phyloP scores from a whole-genome alignment of 495 filamentous ascomycete species.

The Hypoxylon fuscum region DNA sequence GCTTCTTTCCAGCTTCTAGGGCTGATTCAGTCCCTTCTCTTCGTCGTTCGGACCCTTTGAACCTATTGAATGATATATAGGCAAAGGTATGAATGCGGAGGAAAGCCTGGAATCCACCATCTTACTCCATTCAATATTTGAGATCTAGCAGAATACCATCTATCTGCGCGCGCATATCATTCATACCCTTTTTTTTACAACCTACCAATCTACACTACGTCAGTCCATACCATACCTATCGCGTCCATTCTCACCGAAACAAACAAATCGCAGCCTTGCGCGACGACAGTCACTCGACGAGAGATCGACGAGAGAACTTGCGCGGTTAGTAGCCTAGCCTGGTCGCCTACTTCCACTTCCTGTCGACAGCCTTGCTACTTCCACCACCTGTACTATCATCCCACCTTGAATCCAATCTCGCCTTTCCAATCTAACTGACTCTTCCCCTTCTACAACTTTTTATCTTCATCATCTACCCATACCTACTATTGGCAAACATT shows the following conservation, averaged over 20 bases:
- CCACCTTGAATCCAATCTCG: constrained; percentile 13
- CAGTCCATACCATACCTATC: constrained; percentile 6
- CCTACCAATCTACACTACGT: constrained; percentile 29
- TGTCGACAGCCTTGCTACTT: constrained; percentile 30
- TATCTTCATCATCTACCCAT: constrained; percentile 8
- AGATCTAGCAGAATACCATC: constrained; percentile 13
- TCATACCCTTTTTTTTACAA: background rate
- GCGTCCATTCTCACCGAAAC: constrained; percentile 31
- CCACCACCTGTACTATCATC: constrained; percentile 14
- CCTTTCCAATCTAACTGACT: constrained; percentile 6
- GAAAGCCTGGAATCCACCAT: constrained; percentile 44
- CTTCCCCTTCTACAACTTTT: constrained; percentile 12
- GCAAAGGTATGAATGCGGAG: constrained; percentile 36
- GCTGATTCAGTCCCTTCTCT: constrained; percentile 38
- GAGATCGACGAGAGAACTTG: constrained; percentile 13
- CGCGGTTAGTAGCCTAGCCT: constrained; percentile 29
- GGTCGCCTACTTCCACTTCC: constrained; percentile 26
- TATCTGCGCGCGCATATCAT: constrained; percentile 19
- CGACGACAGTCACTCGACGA: constrained; percentile 5
- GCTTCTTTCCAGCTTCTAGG: constrained; percentile 44
- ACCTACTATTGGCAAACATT: background rate
- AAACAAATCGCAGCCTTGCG: constrained; percentile 28
- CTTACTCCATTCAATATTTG: constrained; percentile 32
- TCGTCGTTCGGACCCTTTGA: constrained; percentile 29
- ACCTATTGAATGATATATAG: constrained; percentile 41